Evolutionary conservation across 257 asterid genomes (phyloP).

Genomic region (Nicotiana undulata): DNA sequence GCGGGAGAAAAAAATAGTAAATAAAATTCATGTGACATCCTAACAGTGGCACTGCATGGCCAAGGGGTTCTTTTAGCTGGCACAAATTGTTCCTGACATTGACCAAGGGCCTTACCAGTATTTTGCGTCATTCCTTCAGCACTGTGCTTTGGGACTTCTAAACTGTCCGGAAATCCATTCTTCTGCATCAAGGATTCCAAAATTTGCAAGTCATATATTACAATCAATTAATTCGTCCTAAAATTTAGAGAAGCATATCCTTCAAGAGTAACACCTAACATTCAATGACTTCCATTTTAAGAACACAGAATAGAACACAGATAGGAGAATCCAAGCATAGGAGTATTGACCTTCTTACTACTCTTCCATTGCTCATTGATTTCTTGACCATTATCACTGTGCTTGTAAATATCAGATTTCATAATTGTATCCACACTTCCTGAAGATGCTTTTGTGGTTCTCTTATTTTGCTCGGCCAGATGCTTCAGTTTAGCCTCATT

Average conservation of each 20-base stretch:
- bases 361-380: slow-evolving; percentile 26
- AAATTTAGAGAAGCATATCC: slow-evolving; percentile 1
- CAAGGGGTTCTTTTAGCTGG: neutral
- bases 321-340: neutral
- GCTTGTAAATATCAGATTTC: slow-evolving; percentile 21
- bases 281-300: neutral
- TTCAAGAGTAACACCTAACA: neutral
- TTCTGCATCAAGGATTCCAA: slow-evolving; percentile 36
- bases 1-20: neutral
- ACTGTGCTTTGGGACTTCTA: slow-evolving; percentile 27
- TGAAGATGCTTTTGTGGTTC: slow-evolving; percentile 13
- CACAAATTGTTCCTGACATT: neutral
- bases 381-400: slow-evolving; percentile 26
- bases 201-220: slow-evolving; percentile 11
- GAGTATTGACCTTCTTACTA: slow-evolving; percentile 33
- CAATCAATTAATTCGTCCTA: neutral
- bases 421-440: slow-evolving; percentile 34
- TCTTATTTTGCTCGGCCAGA: slow-evolving; percentile 68
- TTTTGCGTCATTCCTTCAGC: slow-evolving; percentile 28
- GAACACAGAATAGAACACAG: neutral
- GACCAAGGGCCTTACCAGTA: slow-evolving; percentile 29
- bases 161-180: slow-evolving; percentile 27
- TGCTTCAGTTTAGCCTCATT: slow-evolving; percentile 92
- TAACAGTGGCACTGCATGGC: neutral
- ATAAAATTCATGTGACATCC: neutral